Base-by-base conservation (phyloP, 495 filamentous ascomycete genomes). In the Antarctomyces pellizariae region DNA sequence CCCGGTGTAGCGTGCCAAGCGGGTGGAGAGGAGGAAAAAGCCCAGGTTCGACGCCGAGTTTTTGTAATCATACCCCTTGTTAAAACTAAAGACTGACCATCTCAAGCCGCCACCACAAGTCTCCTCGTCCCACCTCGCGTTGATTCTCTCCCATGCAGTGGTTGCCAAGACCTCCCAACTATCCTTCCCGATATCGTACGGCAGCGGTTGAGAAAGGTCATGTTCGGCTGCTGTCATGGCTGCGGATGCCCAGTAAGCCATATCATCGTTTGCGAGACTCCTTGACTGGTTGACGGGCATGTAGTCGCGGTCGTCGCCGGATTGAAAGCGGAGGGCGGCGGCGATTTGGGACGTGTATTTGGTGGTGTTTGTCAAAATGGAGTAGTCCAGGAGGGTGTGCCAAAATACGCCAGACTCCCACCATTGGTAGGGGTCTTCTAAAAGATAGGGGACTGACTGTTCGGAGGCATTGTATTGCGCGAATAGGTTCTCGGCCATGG, bases 31-130 rank as follows among this genome's bases (percentile, higher is more conserved):
- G 42, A 82, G 76, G 47, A 84, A 79, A 37, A 86, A 67, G 33
- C 65, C 67, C 3, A 73, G 76, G 44, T 79, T 79, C 19, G 72
- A 71, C 25, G 79, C 69, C 16, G 64, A 59, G 50, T 84, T 83
- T 44, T 82, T 80, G 49, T 73, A 80, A 35, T 64, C 60, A 46
- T 74, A 89, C 6, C 82, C 82, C 13, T 53, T 66, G 50, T 83
- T 77, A 48, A 75, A 82, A 5, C 62, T 55, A 47, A 66, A 78
- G 32, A 89, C 73, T 50, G 90, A 79, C 82, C 82, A 90, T 30
- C 70, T 57, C 26, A 90, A 49, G 2, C 82, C 82, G 22, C 82
- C 82, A 22, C 58, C 56, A 44, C 82, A 92, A 1, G 54, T 62
- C 1, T 37, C 35, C 9, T 51, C 48, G 32, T 83, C 61, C 77